Base-by-base conservation (phyloP, 768 basidiomycete species). In the Royoungia palumana region DNA sequence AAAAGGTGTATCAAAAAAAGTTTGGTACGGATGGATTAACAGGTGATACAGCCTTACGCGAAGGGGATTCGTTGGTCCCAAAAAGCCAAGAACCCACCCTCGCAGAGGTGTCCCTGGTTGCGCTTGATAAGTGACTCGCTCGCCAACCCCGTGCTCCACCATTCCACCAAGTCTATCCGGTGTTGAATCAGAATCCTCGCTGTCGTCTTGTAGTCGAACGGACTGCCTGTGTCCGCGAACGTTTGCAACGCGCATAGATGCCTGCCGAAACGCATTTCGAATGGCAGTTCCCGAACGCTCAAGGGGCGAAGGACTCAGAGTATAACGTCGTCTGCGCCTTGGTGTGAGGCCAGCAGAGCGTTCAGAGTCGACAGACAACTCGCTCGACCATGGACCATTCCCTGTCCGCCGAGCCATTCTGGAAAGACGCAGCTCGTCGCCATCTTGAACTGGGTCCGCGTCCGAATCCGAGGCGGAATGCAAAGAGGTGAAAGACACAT, bases 231-330 rank as follows among this genome's bases (percentile, higher is more conserved):
- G 70, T 2, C 79, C 80, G 8, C 80, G 80, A 47, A 94, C 65
- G 61, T 90, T 91, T 37, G 89, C 90, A n/a, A 94, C 89, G 14
- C 91, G 82, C 50, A 85, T 62, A 10, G 87, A 89, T 41, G 83
- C 82, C 19, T 85, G 74, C 12, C 78, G 75, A 6, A 89, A 53
- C 24, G 87, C 75, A 24, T 74, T 70, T 57, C 77, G 79, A 41
- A 89, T 68, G 10, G 78, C 81, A 0, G 78, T 75, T 3, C 80
- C 78, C 3, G 84, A 81, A 55, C 74, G 80, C 51, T 79, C 79
- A 21, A 87, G 62, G 1, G 86, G 81, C 0, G 83, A 84, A 7
- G 80, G 14, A 32, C 32, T 32, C 32, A 32, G 72, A 0, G 77
- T 52, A 53, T 72, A 78, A 24, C 71, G 68, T 45, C 74, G 69